Base-by-base conservation (phyloP, 345 rosid species). In the Arabis alpina region DNA sequence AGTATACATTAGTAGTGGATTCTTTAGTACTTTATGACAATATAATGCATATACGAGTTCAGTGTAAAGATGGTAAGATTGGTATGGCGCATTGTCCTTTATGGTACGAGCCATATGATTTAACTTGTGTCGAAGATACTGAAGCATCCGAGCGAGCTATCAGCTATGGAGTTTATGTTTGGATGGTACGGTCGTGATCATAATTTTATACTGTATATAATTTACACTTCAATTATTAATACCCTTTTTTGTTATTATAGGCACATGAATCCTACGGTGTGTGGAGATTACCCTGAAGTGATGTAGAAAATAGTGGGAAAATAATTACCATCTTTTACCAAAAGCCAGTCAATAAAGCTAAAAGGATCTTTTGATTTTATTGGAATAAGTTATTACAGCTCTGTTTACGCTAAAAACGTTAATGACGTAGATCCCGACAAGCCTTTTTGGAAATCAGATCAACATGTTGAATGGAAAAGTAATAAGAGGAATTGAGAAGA, bases 301-400 rank as follows among this genome's bases (percentile, higher is more conserved):
- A 84, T 84, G 87, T 57, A 64, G 27, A 40, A 48, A 11, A 36
- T 72, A 11, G 80, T 84, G 1, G 83, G 85, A 10, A 45, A 51
- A 7, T 61, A 85, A 70, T 70, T 84, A 51, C 85, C 87, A 3
- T 64, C 70, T 1, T 84, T 82, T 67, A 80, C 86, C 0, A 6
- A 9, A 23, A 53, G 16, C 2, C 76, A 84, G 66, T 82, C 86
- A 11, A 7, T 19, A 13, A 59, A 71, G 71, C 30, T 82, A 51
- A 80, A 51, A 72, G 78, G 79, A 37, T 84, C 88, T 10, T 71
- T 58, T 64, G 88, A 84, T 57, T 84, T 76, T 24, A 8, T 82
- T 30, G 86, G 82, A 13, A 27, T 84, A 4, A 84, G 82, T 79
- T 82, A 84, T 67, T 84, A 84, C 12, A 74, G 77, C 3, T 68